Percentiles rank a stretch among this genome's conserved stretches.
phyloP scores from a whole-genome alignment of 225 moss, liverwort and hornwort genomes.

The Physcomitrellopsis africana region DNA sequence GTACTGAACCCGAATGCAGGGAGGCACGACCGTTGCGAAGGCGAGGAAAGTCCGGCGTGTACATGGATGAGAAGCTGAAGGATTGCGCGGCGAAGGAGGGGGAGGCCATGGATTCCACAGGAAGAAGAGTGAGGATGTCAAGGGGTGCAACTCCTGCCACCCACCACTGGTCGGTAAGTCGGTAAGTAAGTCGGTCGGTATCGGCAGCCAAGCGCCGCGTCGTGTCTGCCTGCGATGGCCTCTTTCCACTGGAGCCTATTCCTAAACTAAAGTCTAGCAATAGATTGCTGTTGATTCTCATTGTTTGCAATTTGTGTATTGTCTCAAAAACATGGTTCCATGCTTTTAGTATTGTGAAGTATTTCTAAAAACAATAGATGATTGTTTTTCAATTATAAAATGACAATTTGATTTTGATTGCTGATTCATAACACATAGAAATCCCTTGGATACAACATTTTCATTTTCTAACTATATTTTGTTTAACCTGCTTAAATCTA shows the following conservation, averaged over 20 bases:
- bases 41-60: neutral
- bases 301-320: no score
- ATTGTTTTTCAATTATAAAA: no score
- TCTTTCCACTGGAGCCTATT: neutral
- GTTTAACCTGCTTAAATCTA: no score
- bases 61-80: slow-evolving; percentile 4
- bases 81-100: slow-evolving; percentile 18
- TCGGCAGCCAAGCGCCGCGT: slow-evolving; percentile 6
- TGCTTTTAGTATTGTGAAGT: no score
- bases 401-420: no score
- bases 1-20: neutral
- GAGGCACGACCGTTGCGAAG: neutral
- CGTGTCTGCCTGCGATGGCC: slow-evolving; percentile 12
- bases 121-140: slow-evolving; percentile 28
- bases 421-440: no score
- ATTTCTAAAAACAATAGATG: no score
- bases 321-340: no score
- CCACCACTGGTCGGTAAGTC: no score
- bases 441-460: no score
- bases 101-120: slow-evolving; percentile 24
- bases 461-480: no score
- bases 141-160: slow-evolving; percentile 39
- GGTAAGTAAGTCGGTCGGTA: neutral
- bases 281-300: no score
- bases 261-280: slow-evolving; percentile 2